phyloP scores from a whole-genome alignment of 139 green algal species.

The Tetraselmis striata region DNA sequence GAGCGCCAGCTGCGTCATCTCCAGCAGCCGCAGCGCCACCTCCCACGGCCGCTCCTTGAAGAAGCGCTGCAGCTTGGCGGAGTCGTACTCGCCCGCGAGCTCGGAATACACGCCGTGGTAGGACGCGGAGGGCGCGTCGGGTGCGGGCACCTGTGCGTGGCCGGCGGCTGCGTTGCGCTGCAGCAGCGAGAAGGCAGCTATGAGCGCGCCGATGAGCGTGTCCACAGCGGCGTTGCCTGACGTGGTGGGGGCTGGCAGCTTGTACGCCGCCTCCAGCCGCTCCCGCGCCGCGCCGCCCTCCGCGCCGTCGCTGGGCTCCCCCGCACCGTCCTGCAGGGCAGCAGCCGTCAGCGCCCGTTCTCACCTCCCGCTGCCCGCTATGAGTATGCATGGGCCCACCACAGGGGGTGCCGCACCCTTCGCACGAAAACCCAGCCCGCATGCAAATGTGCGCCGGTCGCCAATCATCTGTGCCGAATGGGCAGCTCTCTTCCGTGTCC shows the following conservation, averaged over 20 bases:
- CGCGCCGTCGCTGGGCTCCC: too few species aligned
- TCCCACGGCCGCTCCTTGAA: conserved; percentile 19
- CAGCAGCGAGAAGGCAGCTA: not conserved
- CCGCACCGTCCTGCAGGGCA: too few species aligned
- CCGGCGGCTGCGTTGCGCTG: not conserved
- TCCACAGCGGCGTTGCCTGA: not conserved
- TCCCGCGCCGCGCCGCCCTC: not conserved
- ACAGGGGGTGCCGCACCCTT: too few species aligned
- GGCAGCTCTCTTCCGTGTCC: too few species aligned
- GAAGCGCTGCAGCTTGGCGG: conserved; percentile 16
- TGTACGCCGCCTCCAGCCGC: not conserved
- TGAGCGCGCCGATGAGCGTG: not conserved
- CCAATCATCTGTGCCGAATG: too few species aligned
- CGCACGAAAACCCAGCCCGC: too few species aligned
- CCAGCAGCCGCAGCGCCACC: conserved; percentile 14
- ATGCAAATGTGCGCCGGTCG: too few species aligned
- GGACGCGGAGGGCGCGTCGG: too few species aligned
- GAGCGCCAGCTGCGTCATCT: not conserved
- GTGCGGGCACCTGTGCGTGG: not conserved
- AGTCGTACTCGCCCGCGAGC: conserved; percentile 21
- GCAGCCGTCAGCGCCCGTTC: too few species aligned
- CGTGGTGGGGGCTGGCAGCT: not conserved
- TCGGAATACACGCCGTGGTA: conserved; percentile 13
- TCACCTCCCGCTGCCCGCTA: too few species aligned
- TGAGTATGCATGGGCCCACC: too few species aligned